Percentiles rank a stretch among this genome's conserved stretches.
Conservation (phyloP, 2,329 filamentous ascomycete genomes). For the Tolypocladium inflatum region DNA sequence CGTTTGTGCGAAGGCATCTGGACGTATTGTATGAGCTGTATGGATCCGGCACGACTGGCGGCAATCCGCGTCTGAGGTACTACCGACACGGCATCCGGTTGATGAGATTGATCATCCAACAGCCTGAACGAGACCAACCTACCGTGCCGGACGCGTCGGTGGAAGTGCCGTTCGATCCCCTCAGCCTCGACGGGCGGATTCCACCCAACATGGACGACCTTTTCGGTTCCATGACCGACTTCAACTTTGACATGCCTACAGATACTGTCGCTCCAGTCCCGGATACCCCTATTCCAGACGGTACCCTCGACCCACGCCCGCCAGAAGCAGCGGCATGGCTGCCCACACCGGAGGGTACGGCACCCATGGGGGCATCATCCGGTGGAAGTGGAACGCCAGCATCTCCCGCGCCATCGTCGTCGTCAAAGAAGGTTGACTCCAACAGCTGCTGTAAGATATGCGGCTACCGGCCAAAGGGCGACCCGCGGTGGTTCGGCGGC, state of each 20-base stretch:
- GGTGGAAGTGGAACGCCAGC: background rate
- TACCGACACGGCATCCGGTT: slow-evolving; percentile 30
- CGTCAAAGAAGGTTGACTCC: slow-evolving; percentile 24
- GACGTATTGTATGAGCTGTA: slow-evolving; percentile 30
- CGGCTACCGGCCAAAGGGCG: slow-evolving; percentile 44
- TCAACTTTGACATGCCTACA: slow-evolving; percentile 7
- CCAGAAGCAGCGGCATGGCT: background rate
- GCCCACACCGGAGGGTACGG: background rate
- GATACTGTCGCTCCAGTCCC: background rate
- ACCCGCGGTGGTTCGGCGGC: slow-evolving; percentile 48
- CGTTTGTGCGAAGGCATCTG: slow-evolving; percentile 29
- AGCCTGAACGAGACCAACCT: background rate
- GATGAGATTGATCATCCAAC: slow-evolving; percentile 27
- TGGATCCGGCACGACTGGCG: background rate
- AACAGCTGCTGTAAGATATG: slow-evolving; percentile 40
- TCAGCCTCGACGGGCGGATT: background rate
- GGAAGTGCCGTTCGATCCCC: background rate
- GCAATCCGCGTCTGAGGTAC: slow-evolving; percentile 28
- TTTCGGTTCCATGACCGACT: slow-evolving; percentile 8
- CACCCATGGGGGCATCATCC: background rate
- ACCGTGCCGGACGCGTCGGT: background rate
- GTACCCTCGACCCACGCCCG: slow-evolving; percentile 5
- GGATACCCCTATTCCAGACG: background rate
- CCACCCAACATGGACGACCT: slow-evolving; percentile 9
- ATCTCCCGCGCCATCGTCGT: background rate